phyloP scores from a whole-genome alignment of 768 basidiomycete species.

The button mushroom (Agaricus bisporus) region DNA sequence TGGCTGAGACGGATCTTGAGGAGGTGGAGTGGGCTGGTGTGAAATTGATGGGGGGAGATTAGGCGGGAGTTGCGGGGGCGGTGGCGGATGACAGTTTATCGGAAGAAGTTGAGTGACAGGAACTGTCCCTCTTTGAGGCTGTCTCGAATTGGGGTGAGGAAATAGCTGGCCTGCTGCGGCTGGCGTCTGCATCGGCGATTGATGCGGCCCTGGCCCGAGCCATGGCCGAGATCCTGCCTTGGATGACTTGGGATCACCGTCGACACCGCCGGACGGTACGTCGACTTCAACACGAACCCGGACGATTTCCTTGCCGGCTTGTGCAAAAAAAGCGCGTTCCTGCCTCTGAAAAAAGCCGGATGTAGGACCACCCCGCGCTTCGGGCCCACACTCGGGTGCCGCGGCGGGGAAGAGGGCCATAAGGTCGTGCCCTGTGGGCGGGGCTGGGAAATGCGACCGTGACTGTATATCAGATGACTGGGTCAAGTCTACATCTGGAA shows the following conservation, averaged over 20 bases:
- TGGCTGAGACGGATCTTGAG: conserved; percentile 34
- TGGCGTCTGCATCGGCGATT: conserved; percentile 28
- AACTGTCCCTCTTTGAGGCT: conserved; percentile 24
- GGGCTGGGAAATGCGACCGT: conserved; percentile 59
- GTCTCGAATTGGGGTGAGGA: conserved; percentile 30
- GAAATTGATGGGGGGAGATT: conserved; percentile 28
- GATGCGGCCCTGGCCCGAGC: conserved; percentile 15
- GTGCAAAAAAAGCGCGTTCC: conserved; percentile 77
- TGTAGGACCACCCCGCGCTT: conserved; percentile 58
- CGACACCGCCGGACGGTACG: conserved; percentile 29
- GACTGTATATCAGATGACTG: conserved; percentile 41
- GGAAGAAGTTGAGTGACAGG: conserved; percentile 30
- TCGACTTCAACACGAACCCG: conserved; percentile 71
- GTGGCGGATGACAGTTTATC: conserved; percentile 24
- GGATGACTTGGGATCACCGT: conserved; percentile 22
- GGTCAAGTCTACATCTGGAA: conserved; percentile 58
- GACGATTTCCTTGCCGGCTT: conserved; percentile 72
- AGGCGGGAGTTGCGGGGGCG: conserved; percentile 22
- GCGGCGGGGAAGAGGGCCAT: conserved; percentile 81
- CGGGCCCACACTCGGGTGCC: conserved; percentile 51
- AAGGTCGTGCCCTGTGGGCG: conserved; percentile 76
- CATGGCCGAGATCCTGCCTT: conserved; percentile 20
- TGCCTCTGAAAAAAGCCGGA: conserved; percentile 69
- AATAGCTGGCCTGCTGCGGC: conserved; percentile 21
- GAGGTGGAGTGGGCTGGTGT: conserved; percentile 30